Evolutionary conservation across 1,284 basidiomycete genomes (phyloP).

Genomic region (Irpex lacteus): DNA sequence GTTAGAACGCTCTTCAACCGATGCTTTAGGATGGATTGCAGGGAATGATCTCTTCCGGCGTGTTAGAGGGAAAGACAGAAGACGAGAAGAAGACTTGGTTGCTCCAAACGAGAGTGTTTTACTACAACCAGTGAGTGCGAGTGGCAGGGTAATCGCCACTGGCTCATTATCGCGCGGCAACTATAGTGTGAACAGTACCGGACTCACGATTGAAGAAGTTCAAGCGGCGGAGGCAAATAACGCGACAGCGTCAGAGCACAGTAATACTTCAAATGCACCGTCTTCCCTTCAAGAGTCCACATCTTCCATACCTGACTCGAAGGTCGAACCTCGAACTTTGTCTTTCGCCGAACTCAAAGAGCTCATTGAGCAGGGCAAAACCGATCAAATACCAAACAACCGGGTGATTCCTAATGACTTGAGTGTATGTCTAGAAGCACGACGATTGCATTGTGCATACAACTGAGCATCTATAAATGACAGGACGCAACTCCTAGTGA

Average conservation of each 20-base stretch:
- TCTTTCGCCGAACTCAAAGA: conserved; percentile 66
- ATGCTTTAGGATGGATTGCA: conserved; percentile 58
- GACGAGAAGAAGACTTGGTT: conserved; percentile 46
- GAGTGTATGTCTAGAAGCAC: conserved; percentile 44
- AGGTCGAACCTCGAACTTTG: conserved; percentile 39
- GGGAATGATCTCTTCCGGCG: conserved; percentile 46
- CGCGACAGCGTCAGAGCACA: not conserved
- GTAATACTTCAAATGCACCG: not conserved
- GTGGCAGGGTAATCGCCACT: not conserved
- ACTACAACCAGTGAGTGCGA: conserved; percentile 61
- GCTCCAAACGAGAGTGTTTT: conserved; percentile 59
- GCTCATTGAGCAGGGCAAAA: conserved; percentile 66
- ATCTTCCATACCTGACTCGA: not conserved
- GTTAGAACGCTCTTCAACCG: not conserved
- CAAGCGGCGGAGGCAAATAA: not conserved
- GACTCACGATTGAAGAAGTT: conserved; percentile 25
- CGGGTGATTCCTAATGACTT: conserved; percentile 60
- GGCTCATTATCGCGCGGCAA: not conserved
- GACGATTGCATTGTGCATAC: conserved; percentile 1
- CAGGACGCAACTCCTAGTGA: conserved; percentile 53
- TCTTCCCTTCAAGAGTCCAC: not conserved
- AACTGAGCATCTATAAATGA: conserved; percentile 3
- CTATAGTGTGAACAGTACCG: conserved; percentile 17
- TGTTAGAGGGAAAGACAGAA: conserved; percentile 35
- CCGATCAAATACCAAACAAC: conserved; percentile 75